Evolutionary conservation across 2,329 filamentous ascomycete genomes (phyloP).

Genomic region (Coniochaeta prunicola): DNA sequence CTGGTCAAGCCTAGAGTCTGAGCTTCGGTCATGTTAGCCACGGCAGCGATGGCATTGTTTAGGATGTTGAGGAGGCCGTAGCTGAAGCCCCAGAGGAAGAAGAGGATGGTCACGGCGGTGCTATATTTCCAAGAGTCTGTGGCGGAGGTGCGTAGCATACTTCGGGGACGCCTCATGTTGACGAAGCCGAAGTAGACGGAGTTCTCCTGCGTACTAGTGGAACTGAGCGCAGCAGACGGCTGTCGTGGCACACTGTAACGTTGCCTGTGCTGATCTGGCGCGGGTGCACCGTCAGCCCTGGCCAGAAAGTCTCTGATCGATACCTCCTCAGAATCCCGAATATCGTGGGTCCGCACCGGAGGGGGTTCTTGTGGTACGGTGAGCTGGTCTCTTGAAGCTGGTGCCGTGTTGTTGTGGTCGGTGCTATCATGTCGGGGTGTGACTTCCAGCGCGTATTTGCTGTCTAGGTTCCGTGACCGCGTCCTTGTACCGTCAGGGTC

Average conservation of each 20-base stretch:
- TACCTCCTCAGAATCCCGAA: conserved; percentile 9
- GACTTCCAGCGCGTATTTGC: not conserved
- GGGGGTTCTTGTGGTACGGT: conserved; percentile 5
- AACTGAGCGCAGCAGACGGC: not conserved
- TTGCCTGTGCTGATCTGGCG: not conserved
- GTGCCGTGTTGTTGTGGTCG: conserved; percentile 11
- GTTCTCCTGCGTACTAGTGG: conserved; percentile 22
- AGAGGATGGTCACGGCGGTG: conserved; percentile 69
- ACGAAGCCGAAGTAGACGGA: conserved; percentile 70
- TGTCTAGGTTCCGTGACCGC: not conserved
- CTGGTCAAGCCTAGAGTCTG: conserved; percentile 62
- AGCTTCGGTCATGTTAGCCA: conserved; percentile 52
- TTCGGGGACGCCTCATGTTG: conserved; percentile 61
- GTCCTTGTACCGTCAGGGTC: conserved; percentile 37
- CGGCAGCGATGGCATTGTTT: conserved; percentile 60
- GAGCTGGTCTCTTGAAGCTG: not conserved
- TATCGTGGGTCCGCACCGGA: not conserved
- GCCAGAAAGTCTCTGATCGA: conserved; percentile 14
- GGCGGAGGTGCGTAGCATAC: conserved; percentile 58
- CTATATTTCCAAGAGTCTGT: conserved; percentile 65
- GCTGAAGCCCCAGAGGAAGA: conserved; percentile 85
- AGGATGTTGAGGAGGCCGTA: conserved; percentile 81
- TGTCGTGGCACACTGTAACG: not conserved
- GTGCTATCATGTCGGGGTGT: conserved; percentile 6
- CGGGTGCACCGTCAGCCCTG: not conserved